phyloP scores from a whole-genome alignment of 2,329 filamentous ascomycete species.

The Botrytis pseudocinerea region DNA sequence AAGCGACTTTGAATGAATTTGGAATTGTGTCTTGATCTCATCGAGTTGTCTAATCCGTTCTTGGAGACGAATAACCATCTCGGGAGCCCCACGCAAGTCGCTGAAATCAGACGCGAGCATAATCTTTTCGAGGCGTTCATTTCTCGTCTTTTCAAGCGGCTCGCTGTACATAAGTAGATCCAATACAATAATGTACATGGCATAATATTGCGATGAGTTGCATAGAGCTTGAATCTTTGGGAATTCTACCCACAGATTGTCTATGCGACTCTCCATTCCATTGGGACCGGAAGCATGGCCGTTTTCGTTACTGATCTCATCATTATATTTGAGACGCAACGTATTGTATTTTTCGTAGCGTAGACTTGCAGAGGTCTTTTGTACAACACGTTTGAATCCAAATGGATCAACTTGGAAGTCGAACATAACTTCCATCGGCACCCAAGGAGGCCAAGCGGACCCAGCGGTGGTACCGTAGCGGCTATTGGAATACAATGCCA shows the following conservation, averaged over 20 bases:
- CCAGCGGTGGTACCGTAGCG: conserved; percentile 83
- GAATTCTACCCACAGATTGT: conserved; percentile 96
- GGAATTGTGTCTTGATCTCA: conserved; percentile 95
- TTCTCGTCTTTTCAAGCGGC: conserved; percentile 94
- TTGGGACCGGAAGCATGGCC: conserved; percentile 53
- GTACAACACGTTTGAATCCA: conserved; percentile 96
- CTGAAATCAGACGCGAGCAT: conserved; percentile 99
- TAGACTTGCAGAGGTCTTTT: conserved; percentile 92
- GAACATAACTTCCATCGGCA: conserved; percentile 97
- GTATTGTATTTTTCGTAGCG: conserved; percentile 99
- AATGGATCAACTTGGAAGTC: conserved; percentile 92
- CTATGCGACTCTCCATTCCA: conserved; percentile 75
- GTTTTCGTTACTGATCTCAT: conserved; percentile 71
- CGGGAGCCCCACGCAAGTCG: conserved; percentile 87
- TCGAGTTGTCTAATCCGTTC: conserved; percentile 90
- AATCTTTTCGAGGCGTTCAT: conserved; percentile 93
- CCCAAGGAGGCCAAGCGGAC: conserved; percentile 95
- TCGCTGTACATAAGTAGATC: conserved; percentile 96
- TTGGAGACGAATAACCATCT: conserved; percentile 89
- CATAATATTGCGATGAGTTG: conserved; percentile 96
- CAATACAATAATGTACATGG: conserved; percentile 95
- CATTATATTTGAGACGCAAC: conserved; percentile 93
- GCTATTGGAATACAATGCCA: conserved; percentile 93
- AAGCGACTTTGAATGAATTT: conserved; percentile 83
- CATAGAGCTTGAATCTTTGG: conserved; percentile 92